Evolutionary conservation across 2,329 filamentous ascomycete species (phyloP), one percentile per base, ranked within the genome.

Genomic region (Lachnellula willkommii): DNA sequence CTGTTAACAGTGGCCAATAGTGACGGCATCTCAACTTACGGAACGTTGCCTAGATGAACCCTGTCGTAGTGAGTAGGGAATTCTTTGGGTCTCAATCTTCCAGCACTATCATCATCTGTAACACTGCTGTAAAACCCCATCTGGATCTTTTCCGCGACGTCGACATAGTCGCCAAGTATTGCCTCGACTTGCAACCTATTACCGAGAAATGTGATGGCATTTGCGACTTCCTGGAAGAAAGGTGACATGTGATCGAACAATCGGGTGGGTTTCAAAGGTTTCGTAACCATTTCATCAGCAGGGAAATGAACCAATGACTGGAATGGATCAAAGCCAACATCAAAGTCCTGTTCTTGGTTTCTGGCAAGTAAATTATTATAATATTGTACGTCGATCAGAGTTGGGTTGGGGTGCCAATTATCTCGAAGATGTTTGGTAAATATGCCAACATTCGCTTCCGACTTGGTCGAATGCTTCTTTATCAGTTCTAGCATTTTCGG

Each of bases 21-120:
- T 22, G 24, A 12, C 4, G 2, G 12, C 24, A 42, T 35, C 11
- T 40, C 24, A 24, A 59, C 59, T 52, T 50, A 63, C 57, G 59
- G 57, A 47, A 59, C 50, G 42, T 63, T 63, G 35, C 61, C 59
- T 17, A 63, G 47, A 52, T 62, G 54, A 24, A 62, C 42, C 12
- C 56, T 47, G 15, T 63, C 54, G 22, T 54, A 62, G 2, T 50
- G 24, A 6, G 32, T 26, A 14, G 57, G 59, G 24, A 63, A 62
- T 5, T 45, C n/a, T 14, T 52, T 47, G 3, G 52, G 35, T 43
- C 28, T 32, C n/a, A 9, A 9, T 40, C 15, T 15, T 35, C 36
- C 15, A 15, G 14, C 37, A 17, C 37, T 39, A 7, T 14, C 15
- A 50, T 46, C 32, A 8, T 9, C 8, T 28, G 7, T 9, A 28